phyloP scores from a whole-genome alignment of 1,284 basidiomycete species.

The Boletus smithii region DNA sequence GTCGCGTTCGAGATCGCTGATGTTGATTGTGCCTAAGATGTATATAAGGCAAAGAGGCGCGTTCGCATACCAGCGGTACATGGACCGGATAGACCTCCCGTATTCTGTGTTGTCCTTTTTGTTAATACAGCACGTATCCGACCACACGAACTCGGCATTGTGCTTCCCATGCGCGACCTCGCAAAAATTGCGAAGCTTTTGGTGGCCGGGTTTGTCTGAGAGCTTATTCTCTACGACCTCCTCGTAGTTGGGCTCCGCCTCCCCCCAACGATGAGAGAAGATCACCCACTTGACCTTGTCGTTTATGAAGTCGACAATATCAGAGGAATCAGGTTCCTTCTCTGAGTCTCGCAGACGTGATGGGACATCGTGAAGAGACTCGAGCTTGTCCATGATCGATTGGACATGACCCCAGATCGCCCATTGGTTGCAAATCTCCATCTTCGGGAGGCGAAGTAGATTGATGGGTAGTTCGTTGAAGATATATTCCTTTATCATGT shows the following conservation, averaged over 20 bases:
- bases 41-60: background rate
- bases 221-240: background rate
- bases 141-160: background rate
- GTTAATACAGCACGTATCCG: background rate
- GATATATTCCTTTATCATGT: background rate
- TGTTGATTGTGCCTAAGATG: background rate
- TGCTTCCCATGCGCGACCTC: background rate
- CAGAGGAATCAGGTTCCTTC: background rate
- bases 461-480: background rate
- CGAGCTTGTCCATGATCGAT: background rate
- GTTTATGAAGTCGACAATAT: background rate
- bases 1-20: background rate
- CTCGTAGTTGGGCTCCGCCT: background rate
- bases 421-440: background rate
- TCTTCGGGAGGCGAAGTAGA: background rate
- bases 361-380: background rate
- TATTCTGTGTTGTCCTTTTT: no score
- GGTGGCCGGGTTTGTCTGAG: background rate
- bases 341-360: background rate
- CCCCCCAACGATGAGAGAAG: background rate
- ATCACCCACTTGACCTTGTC: background rate
- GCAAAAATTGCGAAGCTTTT: background rate
- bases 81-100: background rate
- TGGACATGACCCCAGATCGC: background rate
- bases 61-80: slow-evolving; percentile 2